Percentiles rank a stretch among this genome's conserved stretches.
phyloP scores from a whole-genome alignment of 2,329 filamentous ascomycete species.

The Pseudocercospora fijiensis region DNA sequence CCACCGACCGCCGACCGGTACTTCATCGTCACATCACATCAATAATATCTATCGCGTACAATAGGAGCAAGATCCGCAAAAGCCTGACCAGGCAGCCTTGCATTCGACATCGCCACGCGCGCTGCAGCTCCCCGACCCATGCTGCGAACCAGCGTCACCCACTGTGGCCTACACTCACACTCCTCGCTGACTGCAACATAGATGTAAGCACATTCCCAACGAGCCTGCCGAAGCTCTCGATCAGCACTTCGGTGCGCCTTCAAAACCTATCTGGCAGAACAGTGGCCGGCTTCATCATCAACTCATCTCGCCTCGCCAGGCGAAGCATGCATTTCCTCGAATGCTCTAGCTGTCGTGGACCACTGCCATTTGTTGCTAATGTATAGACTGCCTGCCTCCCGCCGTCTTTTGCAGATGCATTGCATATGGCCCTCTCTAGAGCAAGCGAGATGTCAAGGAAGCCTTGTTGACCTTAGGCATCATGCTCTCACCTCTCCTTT shows the following conservation, averaged over 20 bases:
- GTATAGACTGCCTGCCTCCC: conserved; percentile 5
- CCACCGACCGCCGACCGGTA: no score
- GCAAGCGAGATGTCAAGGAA: conserved; percentile 16
- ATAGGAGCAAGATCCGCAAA: neutral
- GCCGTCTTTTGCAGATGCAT: conserved; percentile 16
- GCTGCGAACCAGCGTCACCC: neutral
- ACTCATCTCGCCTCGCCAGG: neutral
- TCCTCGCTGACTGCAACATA: no score
- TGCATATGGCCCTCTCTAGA: conserved; percentile 10
- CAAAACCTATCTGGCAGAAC: conserved; percentile 3
- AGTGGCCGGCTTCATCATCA: neutral
- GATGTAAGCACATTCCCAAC: neutral
- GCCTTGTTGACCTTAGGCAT: conserved; percentile 20
- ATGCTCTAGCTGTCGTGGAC: conserved; percentile 19
- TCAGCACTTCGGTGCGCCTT: conserved; percentile 1
- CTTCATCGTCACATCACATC: no score
- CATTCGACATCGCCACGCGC: neutral
- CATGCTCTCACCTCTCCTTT: conserved; percentile 9
- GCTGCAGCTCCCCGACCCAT: neutral
- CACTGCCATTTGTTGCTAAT: conserved; percentile 20
- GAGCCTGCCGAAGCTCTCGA: neutral
- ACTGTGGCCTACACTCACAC: neutral
- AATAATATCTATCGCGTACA: no score
- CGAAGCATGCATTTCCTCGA: conserved; percentile 3
- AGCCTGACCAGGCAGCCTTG: neutral